Evolutionary conservation across 345 rosid species (phyloP).

Genomic region (Odontarrhena argentea): DNA sequence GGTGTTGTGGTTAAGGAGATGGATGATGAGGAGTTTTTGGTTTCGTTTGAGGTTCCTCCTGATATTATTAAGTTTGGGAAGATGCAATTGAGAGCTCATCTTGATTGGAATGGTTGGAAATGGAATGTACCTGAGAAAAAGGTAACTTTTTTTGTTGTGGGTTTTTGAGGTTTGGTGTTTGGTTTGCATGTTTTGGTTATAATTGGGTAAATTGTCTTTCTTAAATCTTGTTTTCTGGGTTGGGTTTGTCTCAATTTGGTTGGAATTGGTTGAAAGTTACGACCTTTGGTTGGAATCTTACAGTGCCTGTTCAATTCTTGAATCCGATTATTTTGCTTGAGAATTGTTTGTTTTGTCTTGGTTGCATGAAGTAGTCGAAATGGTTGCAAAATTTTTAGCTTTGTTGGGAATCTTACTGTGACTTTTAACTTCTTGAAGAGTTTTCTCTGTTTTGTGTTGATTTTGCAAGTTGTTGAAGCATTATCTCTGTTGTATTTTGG

Average conservation of each 20-base stretch:
- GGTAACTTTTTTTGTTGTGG: too few relatives aligned
- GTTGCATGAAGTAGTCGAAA: too few relatives aligned
- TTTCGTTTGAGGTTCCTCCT: slow-evolving; percentile 57
- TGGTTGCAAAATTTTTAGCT: slow-evolving; percentile 13
- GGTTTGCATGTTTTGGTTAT: too few relatives aligned
- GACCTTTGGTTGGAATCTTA: too few relatives aligned
- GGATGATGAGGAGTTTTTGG: slow-evolving; percentile 40
- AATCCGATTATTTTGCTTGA: background rate
- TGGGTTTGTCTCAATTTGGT: background rate
- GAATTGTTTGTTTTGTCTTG: background rate
- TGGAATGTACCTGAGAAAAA: slow-evolving; percentile 36
- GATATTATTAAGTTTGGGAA: slow-evolving; percentile 49
- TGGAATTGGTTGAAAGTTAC: too few relatives aligned
- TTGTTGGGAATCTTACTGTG: slow-evolving; percentile 28
- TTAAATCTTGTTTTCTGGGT: background rate
- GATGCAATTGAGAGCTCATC: slow-evolving; percentile 54
- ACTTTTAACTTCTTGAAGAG: too few relatives aligned
- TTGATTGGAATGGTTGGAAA: slow-evolving; percentile 51
- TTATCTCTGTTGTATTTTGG: too few relatives aligned
- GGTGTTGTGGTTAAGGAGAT: slow-evolving; percentile 54
- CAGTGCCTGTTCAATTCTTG: too few relatives aligned
- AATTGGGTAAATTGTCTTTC: background rate
- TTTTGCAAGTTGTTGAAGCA: too few relatives aligned
- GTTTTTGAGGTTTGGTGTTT: too few relatives aligned
- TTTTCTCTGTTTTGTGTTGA: background rate